Conservation (phyloP, 495 filamentous ascomycete species). For the Aspergillus cavernicola region DNA sequence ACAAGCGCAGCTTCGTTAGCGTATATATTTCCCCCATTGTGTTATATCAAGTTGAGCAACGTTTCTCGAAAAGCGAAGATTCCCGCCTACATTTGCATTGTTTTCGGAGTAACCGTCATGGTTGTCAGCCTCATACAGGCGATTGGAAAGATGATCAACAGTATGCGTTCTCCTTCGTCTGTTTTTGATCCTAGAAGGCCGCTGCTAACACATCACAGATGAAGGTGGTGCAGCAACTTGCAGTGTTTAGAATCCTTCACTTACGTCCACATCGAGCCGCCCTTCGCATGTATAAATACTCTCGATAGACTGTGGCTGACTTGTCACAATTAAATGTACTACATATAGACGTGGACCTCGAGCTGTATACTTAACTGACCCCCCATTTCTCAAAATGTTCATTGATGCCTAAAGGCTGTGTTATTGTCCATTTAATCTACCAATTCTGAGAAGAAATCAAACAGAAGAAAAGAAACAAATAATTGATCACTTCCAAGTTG, state of each 20-base stretch:
- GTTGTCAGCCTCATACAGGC: conserved; percentile 75
- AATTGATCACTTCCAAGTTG: too few relatives aligned
- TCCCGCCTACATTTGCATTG: conserved; percentile 62
- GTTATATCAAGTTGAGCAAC: conserved; percentile 86
- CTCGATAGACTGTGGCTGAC: conserved; percentile 7
- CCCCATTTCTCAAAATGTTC: background rate
- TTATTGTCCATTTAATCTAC: background rate
- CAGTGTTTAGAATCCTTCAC: conserved; percentile 12
- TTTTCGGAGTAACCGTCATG: conserved; percentile 82
- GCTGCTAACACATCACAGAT: conserved; percentile 18
- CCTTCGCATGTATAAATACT: conserved; percentile 3
- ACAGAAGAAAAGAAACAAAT: background rate
- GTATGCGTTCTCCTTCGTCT: conserved; percentile 26
- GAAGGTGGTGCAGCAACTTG: conserved; percentile 32
- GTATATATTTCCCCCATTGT: conserved; percentile 91
- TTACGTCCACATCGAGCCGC: background rate
- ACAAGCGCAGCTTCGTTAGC: conserved; percentile 91
- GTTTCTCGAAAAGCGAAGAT: conserved; percentile 65
- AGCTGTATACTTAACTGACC: background rate
- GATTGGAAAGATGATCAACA: conserved; percentile 57
- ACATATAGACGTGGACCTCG: conserved; percentile 9
- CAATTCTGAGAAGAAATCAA: background rate
- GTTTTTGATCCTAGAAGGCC: background rate
- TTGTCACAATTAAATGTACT: conserved; percentile 2
- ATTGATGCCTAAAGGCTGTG: background rate